Percentiles rank a stretch among this genome's conserved stretches.
phyloP scores from a whole-genome alignment of 2,329 filamentous ascomycete species.

The Aspergillus texensis region DNA sequence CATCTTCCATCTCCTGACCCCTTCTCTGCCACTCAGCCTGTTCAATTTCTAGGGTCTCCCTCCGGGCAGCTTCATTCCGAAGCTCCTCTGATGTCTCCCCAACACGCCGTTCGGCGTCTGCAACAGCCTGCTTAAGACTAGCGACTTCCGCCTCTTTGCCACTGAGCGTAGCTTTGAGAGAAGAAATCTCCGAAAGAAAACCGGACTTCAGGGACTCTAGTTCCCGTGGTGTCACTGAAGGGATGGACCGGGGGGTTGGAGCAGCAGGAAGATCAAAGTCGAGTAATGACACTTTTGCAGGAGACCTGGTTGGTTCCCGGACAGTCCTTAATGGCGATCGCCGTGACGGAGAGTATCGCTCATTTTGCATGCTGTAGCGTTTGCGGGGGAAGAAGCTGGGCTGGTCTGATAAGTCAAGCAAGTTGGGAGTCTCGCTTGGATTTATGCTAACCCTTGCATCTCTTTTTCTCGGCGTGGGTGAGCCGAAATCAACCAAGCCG shows the following conservation, averaged over 20 bases:
- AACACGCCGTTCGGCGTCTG: slow-evolving; percentile 88
- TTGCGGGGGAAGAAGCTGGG: slow-evolving; percentile 59
- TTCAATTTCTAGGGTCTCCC: slow-evolving; percentile 73
- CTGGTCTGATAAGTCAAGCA: slow-evolving; percentile 88
- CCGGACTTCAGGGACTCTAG: slow-evolving; percentile 88
- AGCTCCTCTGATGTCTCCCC: slow-evolving; percentile 82
- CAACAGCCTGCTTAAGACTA: slow-evolving; percentile 82
- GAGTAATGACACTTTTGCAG: slow-evolving; percentile 68
- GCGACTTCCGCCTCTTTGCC: slow-evolving; percentile 91
- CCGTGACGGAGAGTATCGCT: slow-evolving; percentile 42
- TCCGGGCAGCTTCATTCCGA: slow-evolving; percentile 71
- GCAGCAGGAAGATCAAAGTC: slow-evolving; percentile 94
- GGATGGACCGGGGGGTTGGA: slow-evolving; percentile 88
- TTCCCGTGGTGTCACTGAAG: slow-evolving; percentile 87
- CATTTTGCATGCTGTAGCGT: slow-evolving; percentile 45
- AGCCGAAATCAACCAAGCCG: slow-evolving; percentile 38
- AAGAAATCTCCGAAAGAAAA: slow-evolving; percentile 90
- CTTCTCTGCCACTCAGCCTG: slow-evolving; percentile 82
- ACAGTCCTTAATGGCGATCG: slow-evolving; percentile 49
- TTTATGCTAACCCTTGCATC: slow-evolving; percentile 46
- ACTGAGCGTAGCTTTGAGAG: slow-evolving; percentile 86
- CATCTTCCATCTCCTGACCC: slow-evolving; percentile 80
- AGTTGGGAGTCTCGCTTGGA: slow-evolving; percentile 68
- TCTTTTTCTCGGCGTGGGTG: slow-evolving; percentile 54
- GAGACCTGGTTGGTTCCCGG: slow-evolving; percentile 38